Evolutionary conservation across 805 yeast species (phyloP).

Genomic region (Zygosaccharomyces rouxii): DNA sequence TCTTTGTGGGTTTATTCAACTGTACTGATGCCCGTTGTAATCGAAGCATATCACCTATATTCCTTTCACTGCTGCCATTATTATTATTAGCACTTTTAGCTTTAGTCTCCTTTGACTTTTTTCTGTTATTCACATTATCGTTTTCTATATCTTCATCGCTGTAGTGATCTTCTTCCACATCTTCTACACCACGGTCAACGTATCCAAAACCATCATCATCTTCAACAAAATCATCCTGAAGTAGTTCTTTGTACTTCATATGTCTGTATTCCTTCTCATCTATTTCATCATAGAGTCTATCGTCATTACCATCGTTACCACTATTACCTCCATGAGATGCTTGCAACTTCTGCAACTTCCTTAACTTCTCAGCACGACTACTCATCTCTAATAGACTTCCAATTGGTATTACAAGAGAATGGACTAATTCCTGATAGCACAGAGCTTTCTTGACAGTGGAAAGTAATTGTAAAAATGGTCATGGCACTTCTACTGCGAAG

Average conservation of each 20-base stretch:
- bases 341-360: conserved; percentile 56
- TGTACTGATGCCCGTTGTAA: conserved; percentile 40
- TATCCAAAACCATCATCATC: conserved; percentile 94
- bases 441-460: neutral
- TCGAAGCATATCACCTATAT: conserved; percentile 45
- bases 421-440: neutral
- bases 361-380: conserved; percentile 44
- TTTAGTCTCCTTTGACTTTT: conserved; percentile 23
- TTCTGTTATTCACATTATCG: conserved; percentile 14
- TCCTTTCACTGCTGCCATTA: conserved; percentile 22
- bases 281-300: conserved; percentile 74
- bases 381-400: conserved; percentile 28
- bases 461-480: neutral
- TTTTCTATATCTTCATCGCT: conserved; percentile 51
- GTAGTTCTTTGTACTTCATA: conserved; percentile 71
- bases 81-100: conserved; percentile 11
- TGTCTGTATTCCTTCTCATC: conserved; percentile 75
- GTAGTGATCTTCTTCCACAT: conserved; percentile 65
- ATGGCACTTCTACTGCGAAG: neutral
- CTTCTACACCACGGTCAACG: conserved; percentile 89
- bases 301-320: conserved; percentile 38
- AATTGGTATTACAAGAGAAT: neutral
- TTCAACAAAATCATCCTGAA: conserved; percentile 89
- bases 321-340: conserved; percentile 43
- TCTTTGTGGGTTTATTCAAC: conserved; percentile 34